Percentiles rank a stretch among this genome's conserved stretches.
Conservation (phyloP, 73 alveolate genomes). For the Paramecium biaurelia region DNA sequence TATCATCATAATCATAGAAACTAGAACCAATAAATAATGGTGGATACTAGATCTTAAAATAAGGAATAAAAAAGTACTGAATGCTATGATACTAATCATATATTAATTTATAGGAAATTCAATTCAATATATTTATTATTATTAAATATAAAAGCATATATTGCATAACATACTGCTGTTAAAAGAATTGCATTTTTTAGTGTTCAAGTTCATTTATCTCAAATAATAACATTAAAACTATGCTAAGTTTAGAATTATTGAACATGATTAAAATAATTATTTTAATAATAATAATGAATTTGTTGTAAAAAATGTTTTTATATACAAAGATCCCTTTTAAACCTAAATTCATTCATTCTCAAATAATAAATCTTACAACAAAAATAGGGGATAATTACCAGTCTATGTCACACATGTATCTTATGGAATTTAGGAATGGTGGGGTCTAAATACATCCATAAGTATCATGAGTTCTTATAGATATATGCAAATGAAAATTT, state of each 20-base stretch:
- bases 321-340: background rate
- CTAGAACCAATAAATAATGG: background rate
- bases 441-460: conserved; percentile 38
- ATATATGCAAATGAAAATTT: background rate
- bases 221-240: too few species aligned
- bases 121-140: background rate
- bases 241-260: too few species aligned
- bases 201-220: too few species aligned
- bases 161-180: too few species aligned
- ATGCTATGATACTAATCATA: background rate
- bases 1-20: background rate
- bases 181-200: too few species aligned
- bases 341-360: background rate
- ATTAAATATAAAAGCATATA: background rate
- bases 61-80: background rate
- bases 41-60: background rate
- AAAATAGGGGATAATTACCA: background rate
- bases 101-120: background rate
- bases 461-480: background rate
- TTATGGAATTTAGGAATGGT: conserved; percentile 44
- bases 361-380: background rate
- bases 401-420: background rate
- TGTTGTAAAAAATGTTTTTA: background rate
- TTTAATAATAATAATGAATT: background rate
- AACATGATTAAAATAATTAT: background rate